Base-by-base conservation (phyloP, 2,329 filamentous ascomycete species). In the Exutisphaerella laricina region DNA sequence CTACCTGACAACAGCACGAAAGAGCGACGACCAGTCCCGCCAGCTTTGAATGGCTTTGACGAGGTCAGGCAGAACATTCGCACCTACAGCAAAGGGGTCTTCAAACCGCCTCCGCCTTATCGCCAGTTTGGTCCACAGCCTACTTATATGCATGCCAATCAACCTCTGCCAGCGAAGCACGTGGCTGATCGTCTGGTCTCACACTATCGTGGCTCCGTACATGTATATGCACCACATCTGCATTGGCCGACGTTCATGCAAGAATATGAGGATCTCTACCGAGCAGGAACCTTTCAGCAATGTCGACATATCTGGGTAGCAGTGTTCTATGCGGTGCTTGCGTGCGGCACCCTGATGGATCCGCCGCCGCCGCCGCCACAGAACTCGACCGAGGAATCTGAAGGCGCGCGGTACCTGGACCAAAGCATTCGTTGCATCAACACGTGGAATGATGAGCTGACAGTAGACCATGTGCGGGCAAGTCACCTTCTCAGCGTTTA, bases 171-270 rank as follows among this genome's bases (percentile, higher is more conserved):
- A 0, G 72, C 83, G 1, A 83, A 81, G 51, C 70, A 79, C 20
- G 66, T 80, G 16, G 80, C 82, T 20, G 87, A 94, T 49, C 78
- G 78, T 52, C 71, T 96, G 2, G 67, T 96, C 22, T 74, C 78
- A 23, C 76, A 83, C 26, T 98, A 94, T 64, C 84, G 85, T 55
- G 72, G 76, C 28, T 84, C 83, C 5, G 73, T 87, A 17, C 90
- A 97, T 61, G 77, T 80, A 22, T 82, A 86, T 63, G 83, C 89
- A 54, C 92, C 92, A 0, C 80, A 95, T 31, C 59, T 97, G 7
- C 87, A 97, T 63, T 94, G 89, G 85, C 85, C 87, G 2, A 84
- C 78, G 0, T 94, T 97, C 57, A 74, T 83, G 56, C 73, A 77
- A 35, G 78, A 84, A 39, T 84, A 90, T 48, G 86, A 94, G 43